Percentiles rank a stretch among this genome's conserved stretches.
These are phyloP conservation scores for Ophiobolus disseminans DNA, from an alignment of 2,329 filamentous ascomycete genomes.

Conservation along the genomic window DNA sequence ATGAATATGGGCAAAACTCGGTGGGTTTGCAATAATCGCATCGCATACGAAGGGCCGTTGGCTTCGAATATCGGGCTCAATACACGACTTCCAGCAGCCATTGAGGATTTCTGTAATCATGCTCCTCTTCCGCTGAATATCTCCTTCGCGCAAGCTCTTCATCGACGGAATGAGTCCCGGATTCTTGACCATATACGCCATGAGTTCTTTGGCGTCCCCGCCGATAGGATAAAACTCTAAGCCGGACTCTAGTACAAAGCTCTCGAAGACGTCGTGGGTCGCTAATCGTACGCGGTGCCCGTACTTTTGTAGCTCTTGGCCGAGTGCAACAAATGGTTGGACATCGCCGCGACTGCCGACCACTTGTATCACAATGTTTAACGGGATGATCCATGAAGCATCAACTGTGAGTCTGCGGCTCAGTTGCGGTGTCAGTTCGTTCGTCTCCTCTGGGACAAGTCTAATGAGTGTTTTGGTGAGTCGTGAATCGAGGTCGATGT, in stretches of 20 bases:
- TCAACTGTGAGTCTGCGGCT: background rate
- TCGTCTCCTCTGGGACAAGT: conserved; percentile 21
- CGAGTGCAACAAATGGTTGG: conserved; percentile 66
- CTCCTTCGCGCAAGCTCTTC: conserved; percentile 30
- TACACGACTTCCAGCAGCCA: conserved; percentile 39
- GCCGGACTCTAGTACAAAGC: conserved; percentile 22
- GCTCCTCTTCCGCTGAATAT: conserved; percentile 40
- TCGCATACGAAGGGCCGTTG: conserved; percentile 77
- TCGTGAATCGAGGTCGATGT: conserved; percentile 34
- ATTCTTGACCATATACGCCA: conserved; percentile 61
- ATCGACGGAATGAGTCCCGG: conserved; percentile 48
- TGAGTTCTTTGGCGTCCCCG: conserved; percentile 49
- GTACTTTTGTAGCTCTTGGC: conserved; percentile 53
- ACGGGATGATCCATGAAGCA: conserved; percentile 4
- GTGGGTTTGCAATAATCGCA: conserved; percentile 78
- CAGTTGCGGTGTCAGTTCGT: background rate
- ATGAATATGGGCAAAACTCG: conserved; percentile 77
- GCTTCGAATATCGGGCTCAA: conserved; percentile 44
- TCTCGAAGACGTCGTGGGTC: conserved; percentile 29
- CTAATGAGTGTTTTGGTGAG: conserved; percentile 26
- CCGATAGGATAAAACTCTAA: conserved; percentile 48
- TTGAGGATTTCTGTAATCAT: conserved; percentile 35
- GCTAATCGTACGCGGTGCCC: conserved; percentile 40
- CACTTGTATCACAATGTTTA: conserved; percentile 64
- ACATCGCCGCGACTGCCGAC: conserved; percentile 63